Percentiles rank a stretch among this genome's conserved stretches.
Evolutionary conservation across 1,139 yeast genomes (phyloP).

Genomic region (Nakaseomyces nivariensis): DNA sequence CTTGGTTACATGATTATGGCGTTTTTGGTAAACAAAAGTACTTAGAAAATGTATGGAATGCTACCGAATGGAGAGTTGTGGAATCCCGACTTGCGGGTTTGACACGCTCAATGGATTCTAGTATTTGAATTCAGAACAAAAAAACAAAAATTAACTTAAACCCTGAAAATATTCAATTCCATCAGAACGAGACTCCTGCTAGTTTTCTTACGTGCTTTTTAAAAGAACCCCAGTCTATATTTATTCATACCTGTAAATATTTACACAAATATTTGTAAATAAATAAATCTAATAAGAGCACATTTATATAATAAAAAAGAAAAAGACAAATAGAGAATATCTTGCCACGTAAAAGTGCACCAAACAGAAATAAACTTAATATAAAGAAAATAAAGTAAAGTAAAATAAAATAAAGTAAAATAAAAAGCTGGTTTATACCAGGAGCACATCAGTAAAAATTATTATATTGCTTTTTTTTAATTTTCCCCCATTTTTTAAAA

Average conservation of each 20-base stretch:
- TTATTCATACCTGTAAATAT: constrained; percentile 1
- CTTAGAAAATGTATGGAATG: constrained; percentile 60
- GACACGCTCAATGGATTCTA: neutral
- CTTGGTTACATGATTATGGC: constrained; percentile 63
- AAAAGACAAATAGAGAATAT: too few relatives aligned
- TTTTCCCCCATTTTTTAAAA: too few relatives aligned
- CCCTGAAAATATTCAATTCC: neutral
- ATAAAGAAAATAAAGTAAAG: too few relatives aligned
- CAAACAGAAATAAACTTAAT: too few relatives aligned
- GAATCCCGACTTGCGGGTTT: constrained; percentile 33
- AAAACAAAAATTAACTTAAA: neutral
- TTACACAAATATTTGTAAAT: neutral
- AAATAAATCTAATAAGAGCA: neutral
- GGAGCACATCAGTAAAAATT: too few relatives aligned
- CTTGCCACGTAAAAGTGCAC: too few relatives aligned
- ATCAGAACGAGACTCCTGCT: neutral
- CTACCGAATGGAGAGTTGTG: constrained; percentile 63
- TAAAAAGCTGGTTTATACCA: too few relatives aligned
- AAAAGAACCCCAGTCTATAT: neutral
- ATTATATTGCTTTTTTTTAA: too few relatives aligned
- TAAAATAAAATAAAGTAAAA: too few relatives aligned
- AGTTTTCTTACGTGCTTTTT: neutral
- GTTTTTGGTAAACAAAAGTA: constrained; percentile 61
- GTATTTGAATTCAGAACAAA: neutral
- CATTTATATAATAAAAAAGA: neutral